Base-by-base conservation (phyloP, 2,329 filamentous ascomycete genomes). In the Arthrinium phaeospermum region DNA sequence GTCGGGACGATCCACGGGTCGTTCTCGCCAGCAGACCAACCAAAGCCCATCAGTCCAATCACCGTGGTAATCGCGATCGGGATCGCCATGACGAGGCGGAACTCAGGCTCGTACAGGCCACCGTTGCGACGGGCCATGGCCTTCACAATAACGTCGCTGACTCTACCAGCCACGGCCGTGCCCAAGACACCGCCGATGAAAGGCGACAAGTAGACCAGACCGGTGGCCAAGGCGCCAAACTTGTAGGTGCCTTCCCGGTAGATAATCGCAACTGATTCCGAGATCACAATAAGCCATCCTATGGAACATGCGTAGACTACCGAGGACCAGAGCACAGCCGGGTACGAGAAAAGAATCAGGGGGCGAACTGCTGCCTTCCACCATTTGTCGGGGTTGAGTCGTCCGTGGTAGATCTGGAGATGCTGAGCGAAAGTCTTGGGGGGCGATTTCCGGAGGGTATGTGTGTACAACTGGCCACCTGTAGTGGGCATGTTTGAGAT, bases 101-200 rank as follows among this genome's bases (percentile, higher is more conserved):
- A 98, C 81, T 98, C 96, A 0, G 96, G 96, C 81, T 98, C 96
- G 80, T 98, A 98, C 3, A 98, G 86, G 1, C 96, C 96, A n/a
- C 94, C 94, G 76, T 98, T 98, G 41, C 91, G 91, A 47, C 91
- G 89, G 2, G 94, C 89, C 92, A 98, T 94, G 72, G 86, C 92
- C 70, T 91, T 91, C 7, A 98, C 95, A 68, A 98, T 91, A 2
- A 96, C 78, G 78, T 98, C 96, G 4, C 93, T 96, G 16, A 98
- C 88, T 79, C 93, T 94, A 53, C 96, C 96, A 0, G 96, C 96
- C 0, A 98, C 94, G 0, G 92, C 95, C 0, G 95, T 98, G n/a
- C 96, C 96, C 0, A 98, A 86, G 5, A 98, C 88, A 10, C 94
- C 95, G 19, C 95, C 95, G 5, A 98, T 83, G 77, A 98, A 98